Percentiles rank a stretch among this genome's conserved stretches.
phyloP scores from a whole-genome alignment of 2,329 filamentous ascomycete genomes.

The Colletotrichum orchidophilum region DNA sequence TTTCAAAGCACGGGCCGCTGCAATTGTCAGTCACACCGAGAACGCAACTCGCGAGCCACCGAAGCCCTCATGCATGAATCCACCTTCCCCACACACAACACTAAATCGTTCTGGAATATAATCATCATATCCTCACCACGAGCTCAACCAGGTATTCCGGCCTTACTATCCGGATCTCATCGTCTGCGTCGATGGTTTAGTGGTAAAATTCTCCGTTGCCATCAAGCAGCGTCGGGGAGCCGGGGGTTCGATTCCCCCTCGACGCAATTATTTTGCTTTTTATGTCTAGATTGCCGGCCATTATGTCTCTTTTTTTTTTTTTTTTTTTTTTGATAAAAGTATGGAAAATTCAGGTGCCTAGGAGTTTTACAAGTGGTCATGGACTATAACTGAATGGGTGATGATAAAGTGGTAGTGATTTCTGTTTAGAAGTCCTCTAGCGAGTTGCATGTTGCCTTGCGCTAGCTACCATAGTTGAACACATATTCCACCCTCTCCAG shows the following conservation, averaged over 20 bases:
- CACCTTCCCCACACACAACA: not conserved
- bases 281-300: not conserved
- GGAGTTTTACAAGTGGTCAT: not conserved
- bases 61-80: conserved; percentile 23
- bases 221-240: conserved; percentile 32
- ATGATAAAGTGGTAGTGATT: too few relatives aligned
- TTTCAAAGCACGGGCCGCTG: not conserved
- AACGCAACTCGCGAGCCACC: conserved; percentile 3
- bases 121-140: fast-evolving
- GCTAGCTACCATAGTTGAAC: not conserved
- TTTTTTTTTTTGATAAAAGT: not conserved
- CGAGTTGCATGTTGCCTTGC: not conserved
- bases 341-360: too few relatives aligned
- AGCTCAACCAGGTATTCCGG: fast-evolving
- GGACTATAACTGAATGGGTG: not conserved
- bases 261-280: conserved; percentile 11
- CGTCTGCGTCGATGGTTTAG: conserved; percentile 31
- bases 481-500: not conserved
- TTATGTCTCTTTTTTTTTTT: not conserved
- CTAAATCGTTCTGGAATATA: not conserved
- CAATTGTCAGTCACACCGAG: conserved; percentile 5
- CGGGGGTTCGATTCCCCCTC: conserved; percentile 34
- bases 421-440: not conserved
- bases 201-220: conserved; percentile 35
- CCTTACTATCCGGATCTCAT: not conserved